phyloP scores from a whole-genome alignment of 2,329 filamentous ascomycete genomes.

The Talaromyces sp. region DNA sequence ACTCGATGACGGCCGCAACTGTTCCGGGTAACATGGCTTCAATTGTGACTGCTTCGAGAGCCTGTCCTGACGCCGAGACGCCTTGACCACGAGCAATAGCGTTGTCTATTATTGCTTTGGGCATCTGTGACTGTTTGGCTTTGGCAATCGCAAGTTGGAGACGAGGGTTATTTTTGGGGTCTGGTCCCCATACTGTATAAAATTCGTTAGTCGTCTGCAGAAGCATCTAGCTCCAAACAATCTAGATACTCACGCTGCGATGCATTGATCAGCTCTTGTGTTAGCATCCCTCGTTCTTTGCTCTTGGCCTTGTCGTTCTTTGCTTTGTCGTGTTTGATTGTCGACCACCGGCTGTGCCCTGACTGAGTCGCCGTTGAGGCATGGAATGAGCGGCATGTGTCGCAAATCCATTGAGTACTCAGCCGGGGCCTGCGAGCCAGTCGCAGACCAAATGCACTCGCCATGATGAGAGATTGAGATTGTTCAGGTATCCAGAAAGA shows the following conservation, averaged over 20 bases:
- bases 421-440: conserved; percentile 18
- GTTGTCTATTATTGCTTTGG: conserved; percentile 76
- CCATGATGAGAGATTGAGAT: background rate
- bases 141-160: conserved; percentile 66
- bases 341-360: conserved; percentile 91
- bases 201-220: background rate
- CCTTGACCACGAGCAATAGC: conserved; percentile 88
- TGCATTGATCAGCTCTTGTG: conserved; percentile 67
- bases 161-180: conserved; percentile 68
- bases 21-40: conserved; percentile 75
- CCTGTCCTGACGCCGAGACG: conserved; percentile 65
- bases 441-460: conserved; percentile 22
- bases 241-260: conserved; percentile 58
- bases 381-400: conserved; percentile 43
- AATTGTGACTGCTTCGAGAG: conserved; percentile 70
- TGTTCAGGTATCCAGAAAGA: conserved; percentile 14
- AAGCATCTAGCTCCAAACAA: background rate
- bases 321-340: conserved; percentile 92
- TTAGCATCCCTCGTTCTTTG: conserved; percentile 61
- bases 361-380: conserved; percentile 47
- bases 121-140: conserved; percentile 81
- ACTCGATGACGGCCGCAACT: conserved; percentile 73
- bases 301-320: conserved; percentile 73
- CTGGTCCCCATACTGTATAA: conserved; percentile 64
- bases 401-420: conserved; percentile 17